These are phyloP conservation scores for Kitagawia praeruptora DNA, from an alignment of 129 eudicot genomes.

Conservation along the genomic window DNA sequence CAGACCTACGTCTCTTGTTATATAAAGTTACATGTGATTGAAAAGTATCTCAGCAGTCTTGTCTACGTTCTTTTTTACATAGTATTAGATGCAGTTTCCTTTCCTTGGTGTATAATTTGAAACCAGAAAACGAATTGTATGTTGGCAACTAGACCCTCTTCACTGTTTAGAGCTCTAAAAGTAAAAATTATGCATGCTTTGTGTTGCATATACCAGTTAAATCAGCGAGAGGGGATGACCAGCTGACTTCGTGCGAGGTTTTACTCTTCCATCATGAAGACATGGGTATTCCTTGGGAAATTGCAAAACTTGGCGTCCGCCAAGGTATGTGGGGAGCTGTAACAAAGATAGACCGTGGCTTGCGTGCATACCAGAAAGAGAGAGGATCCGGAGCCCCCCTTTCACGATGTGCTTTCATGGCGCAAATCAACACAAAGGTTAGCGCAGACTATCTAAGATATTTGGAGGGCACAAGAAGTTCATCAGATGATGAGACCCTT, in stretches of 20 bases:
- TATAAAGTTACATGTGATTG: not conserved
- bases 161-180: not conserved
- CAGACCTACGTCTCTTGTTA: not conserved
- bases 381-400: constrained; percentile 42
- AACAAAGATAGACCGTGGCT: constrained; percentile 71
- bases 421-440: constrained; percentile 53
- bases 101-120: not conserved
- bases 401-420: constrained; percentile 60
- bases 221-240: constrained; percentile 69
- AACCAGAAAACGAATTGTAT: not conserved
- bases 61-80: not conserved
- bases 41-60: not conserved
- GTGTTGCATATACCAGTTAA: constrained; percentile 42
- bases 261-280: constrained; percentile 84
- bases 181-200: not conserved
- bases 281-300: constrained; percentile 94
- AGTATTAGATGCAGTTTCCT: not conserved
- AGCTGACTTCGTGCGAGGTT: constrained; percentile 58
- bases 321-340: constrained; percentile 99
- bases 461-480: constrained; percentile 25
- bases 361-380: constrained; percentile 69
- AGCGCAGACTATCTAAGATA: constrained; percentile 30
- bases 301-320: constrained; percentile 75
- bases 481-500: constrained; percentile 25
- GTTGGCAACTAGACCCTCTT: not conserved